A percentile compares a stretch with the other conserved stretches of the same genome.
These are phyloP conservation scores for Rhododendron griersonianum DNA, from an alignment of 148 eudicot genomes.

Conservation along the genomic window DNA sequence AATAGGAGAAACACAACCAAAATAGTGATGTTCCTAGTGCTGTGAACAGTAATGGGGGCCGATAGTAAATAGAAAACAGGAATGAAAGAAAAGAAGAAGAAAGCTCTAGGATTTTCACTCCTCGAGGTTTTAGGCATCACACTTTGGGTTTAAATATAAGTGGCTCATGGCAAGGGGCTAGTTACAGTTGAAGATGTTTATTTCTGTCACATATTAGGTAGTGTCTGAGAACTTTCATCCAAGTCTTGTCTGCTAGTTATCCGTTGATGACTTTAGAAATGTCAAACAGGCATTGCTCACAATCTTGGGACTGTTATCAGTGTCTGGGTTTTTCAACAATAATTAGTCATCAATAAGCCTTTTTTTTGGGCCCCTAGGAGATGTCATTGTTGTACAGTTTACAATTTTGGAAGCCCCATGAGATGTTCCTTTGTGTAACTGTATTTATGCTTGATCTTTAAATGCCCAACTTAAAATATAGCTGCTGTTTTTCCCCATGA, in stretches of 20 bases:
- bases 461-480: background rate
- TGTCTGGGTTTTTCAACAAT: background rate
- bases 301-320: background rate
- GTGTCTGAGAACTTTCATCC: background rate
- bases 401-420: background rate
- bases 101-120: background rate
- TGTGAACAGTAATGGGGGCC: background rate
- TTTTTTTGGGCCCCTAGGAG: background rate
- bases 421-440: background rate
- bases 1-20: background rate
- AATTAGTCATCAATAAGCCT: background rate
- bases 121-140: background rate
- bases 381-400: background rate
- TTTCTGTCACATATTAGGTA: background rate
- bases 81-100: background rate
- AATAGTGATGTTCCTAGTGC: background rate
- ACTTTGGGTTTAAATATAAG: background rate
- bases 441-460: background rate
- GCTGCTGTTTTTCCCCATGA: background rate
- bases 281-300: background rate
- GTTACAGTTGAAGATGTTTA: background rate
- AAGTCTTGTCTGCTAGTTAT: background rate
- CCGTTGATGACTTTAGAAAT: background rate
- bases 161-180: background rate
- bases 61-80: background rate